phyloP scores from a whole-genome alignment of 2,329 filamentous ascomycete genomes.

The Aphanocladium album region DNA sequence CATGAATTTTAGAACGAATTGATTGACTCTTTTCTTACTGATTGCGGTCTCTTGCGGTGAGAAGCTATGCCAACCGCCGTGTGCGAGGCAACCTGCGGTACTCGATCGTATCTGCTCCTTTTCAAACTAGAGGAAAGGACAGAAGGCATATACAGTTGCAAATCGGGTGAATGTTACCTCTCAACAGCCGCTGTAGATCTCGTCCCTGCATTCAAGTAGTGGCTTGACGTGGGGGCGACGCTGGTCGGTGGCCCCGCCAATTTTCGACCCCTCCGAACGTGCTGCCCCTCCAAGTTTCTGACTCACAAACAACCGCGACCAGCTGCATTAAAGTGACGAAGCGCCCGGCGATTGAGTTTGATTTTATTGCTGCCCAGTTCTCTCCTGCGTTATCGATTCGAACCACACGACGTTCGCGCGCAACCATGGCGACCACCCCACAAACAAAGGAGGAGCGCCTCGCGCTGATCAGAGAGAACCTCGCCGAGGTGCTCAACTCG shows the following conservation, averaged over 20 bases:
- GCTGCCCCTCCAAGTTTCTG: slow-evolving; percentile 8
- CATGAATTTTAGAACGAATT: neutral
- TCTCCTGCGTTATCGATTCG: neutral
- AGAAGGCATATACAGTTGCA: neutral
- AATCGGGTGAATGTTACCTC: neutral
- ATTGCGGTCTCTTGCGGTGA: no score
- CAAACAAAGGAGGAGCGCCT: slow-evolving; percentile 57
- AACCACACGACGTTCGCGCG: neutral
- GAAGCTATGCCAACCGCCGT: no score
- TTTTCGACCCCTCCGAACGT: slow-evolving; percentile 2
- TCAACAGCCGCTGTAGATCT: neutral
- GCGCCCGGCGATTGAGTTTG: neutral
- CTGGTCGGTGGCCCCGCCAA: neutral
- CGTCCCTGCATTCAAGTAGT: neutral
- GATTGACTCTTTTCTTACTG: neutral
- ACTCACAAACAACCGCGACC: slow-evolving; percentile 3
- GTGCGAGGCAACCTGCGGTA: no score
- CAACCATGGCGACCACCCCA: slow-evolving; percentile 14
- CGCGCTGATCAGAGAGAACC: slow-evolving; percentile 71
- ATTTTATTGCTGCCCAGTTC: neutral
- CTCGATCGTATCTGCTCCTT: no score
- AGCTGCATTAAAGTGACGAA: neutral
- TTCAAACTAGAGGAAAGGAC: no score
- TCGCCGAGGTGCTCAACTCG: slow-evolving; percentile 76
- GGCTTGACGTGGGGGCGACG: slow-evolving; percentile 1